Percentiles rank a stretch among this genome's conserved stretches.
These are phyloP conservation scores for Macadamia integrifolia DNA, from an alignment of 164 flowering plant genomes.

Conservation along the genomic window DNA sequence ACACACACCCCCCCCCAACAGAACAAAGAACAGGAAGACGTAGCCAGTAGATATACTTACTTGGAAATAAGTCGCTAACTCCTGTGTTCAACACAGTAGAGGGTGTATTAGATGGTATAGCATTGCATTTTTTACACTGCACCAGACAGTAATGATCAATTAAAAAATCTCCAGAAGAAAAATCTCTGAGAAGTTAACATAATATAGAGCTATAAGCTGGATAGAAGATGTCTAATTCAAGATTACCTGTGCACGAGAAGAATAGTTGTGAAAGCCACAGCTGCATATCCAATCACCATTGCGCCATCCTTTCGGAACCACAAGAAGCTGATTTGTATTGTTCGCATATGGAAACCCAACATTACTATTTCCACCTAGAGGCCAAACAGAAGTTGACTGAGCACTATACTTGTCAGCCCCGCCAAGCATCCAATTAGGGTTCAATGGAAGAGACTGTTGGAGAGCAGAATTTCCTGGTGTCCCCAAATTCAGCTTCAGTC, in stretches of 20 bases:
- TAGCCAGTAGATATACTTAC: conserved; percentile 11
- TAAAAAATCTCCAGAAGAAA: not conserved
- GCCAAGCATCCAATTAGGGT: conserved; percentile 49
- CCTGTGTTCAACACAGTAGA: conserved; percentile 23
- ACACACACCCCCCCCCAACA: too few relatives aligned
- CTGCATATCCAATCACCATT: conserved; percentile 90
- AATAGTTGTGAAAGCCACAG: conserved; percentile 93
- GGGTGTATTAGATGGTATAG: conserved; percentile 43
- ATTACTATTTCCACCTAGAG: conserved; percentile 34
- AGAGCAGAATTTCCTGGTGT: conserved; percentile 37
- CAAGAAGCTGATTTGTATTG: conserved; percentile 36
- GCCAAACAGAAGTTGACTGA: conserved; percentile 46
- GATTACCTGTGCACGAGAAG: conserved; percentile 76
- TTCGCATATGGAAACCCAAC: conserved; percentile 37
- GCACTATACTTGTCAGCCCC: conserved; percentile 43
- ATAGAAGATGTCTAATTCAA: not conserved
- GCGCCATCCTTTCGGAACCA: conserved; percentile 79
- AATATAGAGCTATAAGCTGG: not conserved
- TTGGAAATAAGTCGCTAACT: conserved; percentile 21
- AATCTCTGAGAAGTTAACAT: not conserved
- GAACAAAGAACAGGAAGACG: not conserved
- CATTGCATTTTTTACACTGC: conserved; percentile 95
- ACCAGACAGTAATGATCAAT: conserved; percentile 6
- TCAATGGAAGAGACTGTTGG: conserved; percentile 43
- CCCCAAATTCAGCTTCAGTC: conserved; percentile 52